These are phyloP conservation scores for Blastocystis sp. DNA, from an alignment of 352 stramenopile species.

Conservation along the genomic window DNA sequence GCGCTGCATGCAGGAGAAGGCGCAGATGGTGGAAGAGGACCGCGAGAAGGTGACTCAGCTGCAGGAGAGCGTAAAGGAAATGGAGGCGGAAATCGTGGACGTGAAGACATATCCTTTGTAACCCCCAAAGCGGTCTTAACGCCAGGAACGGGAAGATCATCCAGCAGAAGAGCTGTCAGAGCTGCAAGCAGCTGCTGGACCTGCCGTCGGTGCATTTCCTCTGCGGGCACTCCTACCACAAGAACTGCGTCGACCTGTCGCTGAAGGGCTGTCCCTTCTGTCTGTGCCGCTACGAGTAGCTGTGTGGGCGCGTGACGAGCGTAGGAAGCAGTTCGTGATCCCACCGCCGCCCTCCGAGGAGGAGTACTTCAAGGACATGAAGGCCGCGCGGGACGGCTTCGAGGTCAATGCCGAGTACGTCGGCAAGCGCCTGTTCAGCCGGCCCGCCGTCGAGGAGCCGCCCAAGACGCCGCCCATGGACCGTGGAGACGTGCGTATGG, in stretches of 20 bases:
- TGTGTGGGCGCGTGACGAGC: neutral
- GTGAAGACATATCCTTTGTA: slow-evolving; percentile 73
- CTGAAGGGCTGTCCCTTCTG: slow-evolving; percentile 41
- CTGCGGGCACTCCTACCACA: slow-evolving; percentile 84
- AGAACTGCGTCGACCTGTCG: slow-evolving; percentile 62
- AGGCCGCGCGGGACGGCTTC: slow-evolving; percentile 45
- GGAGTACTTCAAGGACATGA: slow-evolving; percentile 59
- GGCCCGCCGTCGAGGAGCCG: neutral
- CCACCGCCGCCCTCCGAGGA: slow-evolving; percentile 13
- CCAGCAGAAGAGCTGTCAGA: slow-evolving; percentile 82
- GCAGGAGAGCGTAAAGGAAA: slow-evolving; percentile 82
- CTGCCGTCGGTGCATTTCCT: slow-evolving; percentile 86
- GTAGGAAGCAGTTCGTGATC: slow-evolving; percentile 38
- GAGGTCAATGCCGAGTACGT: slow-evolving; percentile 64
- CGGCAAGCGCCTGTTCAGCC: slow-evolving; percentile 61
- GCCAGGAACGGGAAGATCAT: slow-evolving; percentile 71
- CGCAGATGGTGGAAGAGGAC: slow-evolving; percentile 81
- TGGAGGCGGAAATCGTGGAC: slow-evolving; percentile 83
- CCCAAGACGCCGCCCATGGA: neutral
- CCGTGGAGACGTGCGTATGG: neutral
- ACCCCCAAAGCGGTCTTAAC: neutral
- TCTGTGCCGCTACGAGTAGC: slow-evolving; percentile 30
- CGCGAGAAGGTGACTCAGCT: slow-evolving; percentile 83
- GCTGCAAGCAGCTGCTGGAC: slow-evolving; percentile 84
- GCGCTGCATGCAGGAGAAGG: slow-evolving; percentile 79